phyloP scores from a whole-genome alignment of 176 grass and related monocot species.

The Oryza meyeriana region DNA sequence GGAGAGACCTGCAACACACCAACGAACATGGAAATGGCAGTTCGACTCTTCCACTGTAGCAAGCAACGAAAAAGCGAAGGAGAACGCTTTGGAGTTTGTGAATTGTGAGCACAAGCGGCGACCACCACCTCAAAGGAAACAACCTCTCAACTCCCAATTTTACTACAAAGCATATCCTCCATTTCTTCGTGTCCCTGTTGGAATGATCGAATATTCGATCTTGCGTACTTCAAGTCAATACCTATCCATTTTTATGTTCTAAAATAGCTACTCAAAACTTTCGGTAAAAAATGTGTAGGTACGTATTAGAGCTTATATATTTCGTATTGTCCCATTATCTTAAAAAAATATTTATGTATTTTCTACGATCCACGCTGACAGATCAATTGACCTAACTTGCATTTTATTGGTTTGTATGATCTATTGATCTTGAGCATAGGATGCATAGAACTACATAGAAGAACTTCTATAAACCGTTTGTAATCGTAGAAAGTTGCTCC shows the following conservation, averaged over 20 bases:
- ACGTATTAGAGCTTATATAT: not conserved
- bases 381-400: not conserved
- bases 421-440: not conserved
- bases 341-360: too few species aligned
- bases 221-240: not conserved
- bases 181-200: not conserved
- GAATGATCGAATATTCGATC: not conserved
- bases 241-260: not conserved
- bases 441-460: not conserved
- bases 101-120: conserved; percentile 3
- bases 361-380: not conserved
- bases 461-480: not conserved
- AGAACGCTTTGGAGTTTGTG: conserved; percentile 3
- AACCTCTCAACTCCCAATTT: not conserved
- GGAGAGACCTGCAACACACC: not conserved
- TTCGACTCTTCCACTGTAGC: conserved; percentile 5
- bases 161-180: not conserved
- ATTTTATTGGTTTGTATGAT: not conserved
- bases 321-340: too few species aligned
- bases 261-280: not conserved
- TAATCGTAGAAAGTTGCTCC: too few species aligned
- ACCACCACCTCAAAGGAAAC: conserved; percentile 21
- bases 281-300: not conserved
- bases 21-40: not conserved
- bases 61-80: conserved; percentile 14